Conservation (phyloP, 257 asterid genomes). For the Galeopsis tetrahit region DNA sequence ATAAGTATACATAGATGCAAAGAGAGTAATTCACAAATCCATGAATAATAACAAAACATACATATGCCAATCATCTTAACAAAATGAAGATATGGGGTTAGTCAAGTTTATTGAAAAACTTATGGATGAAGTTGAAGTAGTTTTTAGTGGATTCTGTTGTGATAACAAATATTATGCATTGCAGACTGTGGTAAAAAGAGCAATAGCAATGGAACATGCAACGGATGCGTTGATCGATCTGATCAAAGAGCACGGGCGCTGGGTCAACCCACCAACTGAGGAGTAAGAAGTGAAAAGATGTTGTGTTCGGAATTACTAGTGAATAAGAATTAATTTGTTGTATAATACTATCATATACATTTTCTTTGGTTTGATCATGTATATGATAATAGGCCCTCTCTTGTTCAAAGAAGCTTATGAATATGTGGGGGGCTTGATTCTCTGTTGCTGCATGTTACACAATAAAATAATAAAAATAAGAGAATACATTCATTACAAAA, state of each 20-base stretch:
- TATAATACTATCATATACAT: not conserved
- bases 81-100: too few relatives aligned
- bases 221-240: constrained; percentile 81
- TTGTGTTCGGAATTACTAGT: not conserved
- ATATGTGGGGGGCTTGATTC: constrained; percentile 13
- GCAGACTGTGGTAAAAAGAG: constrained; percentile 81
- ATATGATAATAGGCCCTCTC: not conserved
- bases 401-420: constrained; percentile 19
- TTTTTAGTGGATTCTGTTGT: not conserved
- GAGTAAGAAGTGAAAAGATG: constrained; percentile 29
- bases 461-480: constrained; percentile 19
- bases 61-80: too few relatives aligned
- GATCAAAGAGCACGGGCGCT: constrained; percentile 80
- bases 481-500: not conserved
- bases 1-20: too few relatives aligned
- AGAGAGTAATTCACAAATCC: too few relatives aligned
- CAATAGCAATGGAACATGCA: constrained; percentile 72
- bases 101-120: too few relatives aligned
- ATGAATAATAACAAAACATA: too few relatives aligned
- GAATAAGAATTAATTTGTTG: constrained; percentile 17
- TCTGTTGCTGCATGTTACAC: not conserved
- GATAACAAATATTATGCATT: not conserved
- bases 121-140: too few relatives aligned
- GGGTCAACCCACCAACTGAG: constrained; percentile 77
- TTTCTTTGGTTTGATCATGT: not conserved